Evolutionary conservation across 2,329 filamentous ascomycete genomes (phyloP), one percentile per base, ranked within the genome.

Genomic region (Byssoonygena ceratinophila): DNA sequence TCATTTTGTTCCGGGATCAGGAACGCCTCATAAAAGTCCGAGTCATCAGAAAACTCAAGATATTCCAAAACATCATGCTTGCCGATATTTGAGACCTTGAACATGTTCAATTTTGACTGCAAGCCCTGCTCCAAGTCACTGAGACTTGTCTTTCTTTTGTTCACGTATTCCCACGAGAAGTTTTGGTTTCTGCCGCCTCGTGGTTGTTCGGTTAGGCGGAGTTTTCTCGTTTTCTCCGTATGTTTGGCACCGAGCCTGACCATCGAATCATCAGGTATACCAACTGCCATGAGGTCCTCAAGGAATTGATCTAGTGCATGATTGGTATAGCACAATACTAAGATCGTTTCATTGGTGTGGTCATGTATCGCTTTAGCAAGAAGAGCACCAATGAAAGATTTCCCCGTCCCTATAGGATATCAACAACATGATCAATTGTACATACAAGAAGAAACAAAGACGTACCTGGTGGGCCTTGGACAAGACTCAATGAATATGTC

Each of bases 311-410:
- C 80, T 0, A 83, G 65, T 0, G 81, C 80, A 57, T 85, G 82
- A 49, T 86, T 84, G 0, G 83, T 87, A 53, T 80, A 87, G 23
- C 78, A 81, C 1, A 85, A 64, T 0, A 89, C 76, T 0, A 90
- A 69, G 0, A 88, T 76, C 0, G 63, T 77, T 25, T 77, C 69
- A 0, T 58, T 18, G 0, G 76, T 79, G 4, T 71, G 59, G 0
- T 77, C 62, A 18, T 80, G 66, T 0, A 89, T 61, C 0, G 72
- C 64, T 49, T 81, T 81, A 0, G 79, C 76, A 1, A 83, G 69
- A 1, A 84, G 67, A 0, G 83, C 80, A 0, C 85, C 85, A 2
- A 87, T 76, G 56, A 86, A 86, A 0, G 83, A 87, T 58, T 90
- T 90, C 1, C 85, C 85, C 9, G 27, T 29, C 5, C 27, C 27